Conservation (phyloP, 2,329 filamentous ascomycete genomes). For the Coniochaeta sp. region DNA sequence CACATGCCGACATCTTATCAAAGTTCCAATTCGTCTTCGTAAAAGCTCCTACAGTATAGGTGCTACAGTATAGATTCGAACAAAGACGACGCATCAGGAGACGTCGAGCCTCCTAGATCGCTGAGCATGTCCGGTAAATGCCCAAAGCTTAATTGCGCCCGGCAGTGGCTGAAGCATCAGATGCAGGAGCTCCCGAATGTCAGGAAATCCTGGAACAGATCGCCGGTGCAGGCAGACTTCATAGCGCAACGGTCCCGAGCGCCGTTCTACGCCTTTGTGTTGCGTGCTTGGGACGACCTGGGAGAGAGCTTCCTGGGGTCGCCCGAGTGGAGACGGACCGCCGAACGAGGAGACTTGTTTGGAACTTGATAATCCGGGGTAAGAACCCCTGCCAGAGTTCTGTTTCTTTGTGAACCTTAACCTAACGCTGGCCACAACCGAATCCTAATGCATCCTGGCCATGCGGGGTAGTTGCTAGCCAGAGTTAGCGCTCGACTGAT, state of each 20-base stretch:
- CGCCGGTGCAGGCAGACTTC: neutral
- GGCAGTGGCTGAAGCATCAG: neutral
- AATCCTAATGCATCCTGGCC: neutral
- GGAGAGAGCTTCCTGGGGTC: neutral
- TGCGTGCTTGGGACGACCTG: neutral
- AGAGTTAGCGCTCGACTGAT: neutral
- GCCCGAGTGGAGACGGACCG: neutral
- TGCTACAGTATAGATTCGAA: neutral
- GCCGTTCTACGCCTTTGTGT: neutral
- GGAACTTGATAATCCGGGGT: neutral
- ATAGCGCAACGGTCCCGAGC: neutral
- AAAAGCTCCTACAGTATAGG: neutral
- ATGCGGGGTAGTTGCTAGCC: neutral
- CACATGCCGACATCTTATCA: neutral
- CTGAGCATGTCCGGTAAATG: neutral
- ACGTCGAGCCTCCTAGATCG: neutral
- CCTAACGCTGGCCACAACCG: neutral
- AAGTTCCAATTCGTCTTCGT: neutral
- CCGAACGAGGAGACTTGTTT: neutral
- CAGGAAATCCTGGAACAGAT: neutral
- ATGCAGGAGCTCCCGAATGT: neutral
- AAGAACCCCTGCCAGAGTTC: neutral
- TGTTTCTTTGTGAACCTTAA: neutral
- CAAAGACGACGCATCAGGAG: neutral
- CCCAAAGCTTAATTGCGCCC: neutral